Evolutionary conservation across 2,329 filamentous ascomycete species (phyloP), one percentile per base, ranked within the genome.

Genomic region (Colletotrichum graminicola): DNA sequence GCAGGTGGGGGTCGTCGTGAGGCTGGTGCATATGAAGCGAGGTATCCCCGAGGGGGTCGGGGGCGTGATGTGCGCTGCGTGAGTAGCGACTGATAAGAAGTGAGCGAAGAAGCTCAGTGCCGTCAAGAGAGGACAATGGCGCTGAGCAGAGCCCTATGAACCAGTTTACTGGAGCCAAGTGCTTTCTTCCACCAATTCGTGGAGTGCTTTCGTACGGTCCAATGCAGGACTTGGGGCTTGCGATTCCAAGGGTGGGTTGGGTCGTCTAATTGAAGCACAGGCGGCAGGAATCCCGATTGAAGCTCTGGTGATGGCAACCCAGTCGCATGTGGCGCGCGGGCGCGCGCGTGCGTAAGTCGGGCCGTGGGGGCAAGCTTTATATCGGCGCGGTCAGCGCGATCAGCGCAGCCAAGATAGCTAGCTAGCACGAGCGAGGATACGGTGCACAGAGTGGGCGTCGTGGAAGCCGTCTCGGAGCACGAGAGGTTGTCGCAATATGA

Each of bases 1-100:
- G 68, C 64, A 60, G 52, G 68, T 72, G 69, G 72, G 71, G 72
- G 61, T 66, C 64, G 64, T 72, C 36, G 72, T 72, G 72, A 73
- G 69, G 65, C 36, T 65, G 64, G 59, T 43, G 69, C 65, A 60
- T 72, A 72, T 23, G 69, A 55, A 39, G 16, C 4, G 45, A 47
- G 8, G 59, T 63, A 18, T 63, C 65, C 47, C 59, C 45, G 39
- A 47, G 63, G 62, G 43, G 43, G 7, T 62, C 49, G 56, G 51
- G 51, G 65, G 65, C 52, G 65, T 39, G 59, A 63, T 68, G 49
- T 63, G 65, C 65, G 59, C 59, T 54, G 43, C 41, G 43, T 52
- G 26, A 23, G 26, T 62, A 47, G 29, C 36, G 65, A 62, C 52
- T 63, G 65, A 72, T 68, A 69, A 69, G 69, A 64, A 36, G 64